These are phyloP conservation scores for Bathelium albidoporum DNA, from an alignment of 495 filamentous ascomycete species.

Conservation along the genomic window DNA sequence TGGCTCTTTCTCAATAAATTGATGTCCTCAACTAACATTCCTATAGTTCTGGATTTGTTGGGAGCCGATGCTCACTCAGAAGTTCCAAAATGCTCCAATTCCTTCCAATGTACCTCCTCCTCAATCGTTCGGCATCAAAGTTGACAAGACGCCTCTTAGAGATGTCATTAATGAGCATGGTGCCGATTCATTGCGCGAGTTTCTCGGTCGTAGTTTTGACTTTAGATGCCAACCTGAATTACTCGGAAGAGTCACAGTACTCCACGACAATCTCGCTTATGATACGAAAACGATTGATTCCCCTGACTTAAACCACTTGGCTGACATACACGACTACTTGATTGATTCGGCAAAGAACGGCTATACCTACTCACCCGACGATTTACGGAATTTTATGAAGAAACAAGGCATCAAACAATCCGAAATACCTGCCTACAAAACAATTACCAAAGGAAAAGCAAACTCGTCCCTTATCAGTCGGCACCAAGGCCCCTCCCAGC, in stretches of 20 bases:
- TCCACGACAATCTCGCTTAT: constrained; percentile 64
- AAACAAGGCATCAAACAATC: constrained; percentile 12
- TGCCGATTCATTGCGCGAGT: constrained; percentile 21
- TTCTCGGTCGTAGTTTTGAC: constrained; percentile 46
- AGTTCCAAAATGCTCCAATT: constrained; percentile 61
- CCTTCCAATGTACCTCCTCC: constrained; percentile 38
- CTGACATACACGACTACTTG: constrained; percentile 61
- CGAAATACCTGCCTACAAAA: constrained; percentile 26
- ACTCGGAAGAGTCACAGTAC: constrained; percentile 64
- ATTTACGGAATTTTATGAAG: constrained; percentile 44
- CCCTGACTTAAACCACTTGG: constrained; percentile 45
- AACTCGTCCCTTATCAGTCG: constrained; percentile 36
- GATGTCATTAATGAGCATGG: background rate
- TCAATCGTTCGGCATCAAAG: constrained; percentile 47
- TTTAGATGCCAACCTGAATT: constrained; percentile 58
- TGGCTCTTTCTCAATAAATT: background rate
- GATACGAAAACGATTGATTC: constrained; percentile 45
- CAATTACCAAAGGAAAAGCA: constrained; percentile 21
- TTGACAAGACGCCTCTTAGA: constrained; percentile 36
- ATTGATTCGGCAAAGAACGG: constrained; percentile 80
- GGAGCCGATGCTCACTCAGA: constrained; percentile 63
- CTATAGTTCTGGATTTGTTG: constrained; percentile 61
- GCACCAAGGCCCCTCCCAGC: constrained; percentile 19
- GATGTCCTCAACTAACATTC: constrained; percentile 29
- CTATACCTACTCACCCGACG: constrained; percentile 28